Evolutionary conservation across 352 stramenopile species (phyloP), one percentile per base, ranked within the genome.

Genomic region (Globisporangium spinosum): DNA sequence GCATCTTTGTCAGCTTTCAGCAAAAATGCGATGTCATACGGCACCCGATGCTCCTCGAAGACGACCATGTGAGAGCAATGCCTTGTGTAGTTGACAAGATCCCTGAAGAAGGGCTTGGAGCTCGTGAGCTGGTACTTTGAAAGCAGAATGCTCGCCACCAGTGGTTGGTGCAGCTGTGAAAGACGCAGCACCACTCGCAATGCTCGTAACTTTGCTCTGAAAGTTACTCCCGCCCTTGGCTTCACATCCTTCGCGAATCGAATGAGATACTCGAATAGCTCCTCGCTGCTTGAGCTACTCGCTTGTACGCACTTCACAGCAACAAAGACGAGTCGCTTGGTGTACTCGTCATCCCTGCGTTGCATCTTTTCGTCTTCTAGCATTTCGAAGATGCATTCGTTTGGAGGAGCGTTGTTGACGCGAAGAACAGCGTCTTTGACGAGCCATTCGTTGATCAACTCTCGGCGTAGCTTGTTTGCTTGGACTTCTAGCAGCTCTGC

Each of bases 41-140:
- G 82, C 35, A 85, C 70, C 10, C 76, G 78, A 25, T 82, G 77
- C 49, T 87, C 82, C 68, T 90, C 82, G 65, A 90, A 82, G 12
- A 29, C 32, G 13, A 84, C 53, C 75, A 89, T 77, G 34, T 88
- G 75, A 2, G 61, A 67, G 23, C 66, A 85, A 53, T 79, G 66
- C 20, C 72, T 77, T 13, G 69, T 71, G 58, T 74, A 80, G 1
- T 70, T 49, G 20, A 82, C 23, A 1, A 85, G 47, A 25, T 87
- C 74, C 15, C 71, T 72, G 29, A 86, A 65, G n/a, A 82, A 75
- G 2, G 32, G 15, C 1, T 74, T 55, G 1, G 56, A 47, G 43
- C 61, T 73, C 6, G 62, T 54, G 12, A 59, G 35, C 2, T 60
- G 64, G 34, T 77, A 78, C 35, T 71, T 77, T 2, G 60, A 70